Evolutionary conservation across 768 basidiomycete species (phyloP), one percentile per base, ranked within the genome.

Genomic region (Termitomyces sp.): DNA sequence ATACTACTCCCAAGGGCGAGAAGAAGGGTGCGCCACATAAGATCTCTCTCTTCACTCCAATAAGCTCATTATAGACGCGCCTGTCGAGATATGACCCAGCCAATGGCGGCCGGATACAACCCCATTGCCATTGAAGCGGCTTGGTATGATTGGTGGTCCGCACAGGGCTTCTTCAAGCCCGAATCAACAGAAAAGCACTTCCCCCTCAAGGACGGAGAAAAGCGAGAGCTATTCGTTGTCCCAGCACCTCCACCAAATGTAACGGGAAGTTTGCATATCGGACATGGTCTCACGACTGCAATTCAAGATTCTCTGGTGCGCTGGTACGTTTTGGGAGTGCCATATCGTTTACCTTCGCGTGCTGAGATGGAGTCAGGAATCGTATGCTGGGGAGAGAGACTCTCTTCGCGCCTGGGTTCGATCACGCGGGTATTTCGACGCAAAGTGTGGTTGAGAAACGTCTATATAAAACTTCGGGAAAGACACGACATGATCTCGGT

Each of bases 111-210:
- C n/a, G 91, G 90, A 3, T 99, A 98, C 74, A 94, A 98, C 69
- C 96, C 97, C 8, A 87, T 91, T 61, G 90, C 91, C 34, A 89
- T 98, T 57, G 96, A 98, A 68, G 79, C 94, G 0, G 87, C 93
- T 2, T 98, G 97, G 93, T 98, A 98, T 64, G 93, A 96, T 64
- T 98, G 97, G 97, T 98, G 96, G 96, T 77, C 84, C 37, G 80
- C 84, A 3, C 80, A 94, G 65, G 95, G 93, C 4, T 96, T 88
- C 77, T 97, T 96, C 82, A 82, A 85, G 62, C 94, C 96, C 9
- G 63, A 66, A 50, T 40, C 59, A 34, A 52, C 61, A 12, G 50
- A 37, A 3, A 79, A 82, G 57, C 72, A 81, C 16, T 77, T 77
- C 0, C 66, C 77, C 0, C 78, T 88, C 51, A 86, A 85, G 11